Evolutionary conservation across 495 filamentous ascomycete species (phyloP).

Genomic region (Penicillium coffeae): DNA sequence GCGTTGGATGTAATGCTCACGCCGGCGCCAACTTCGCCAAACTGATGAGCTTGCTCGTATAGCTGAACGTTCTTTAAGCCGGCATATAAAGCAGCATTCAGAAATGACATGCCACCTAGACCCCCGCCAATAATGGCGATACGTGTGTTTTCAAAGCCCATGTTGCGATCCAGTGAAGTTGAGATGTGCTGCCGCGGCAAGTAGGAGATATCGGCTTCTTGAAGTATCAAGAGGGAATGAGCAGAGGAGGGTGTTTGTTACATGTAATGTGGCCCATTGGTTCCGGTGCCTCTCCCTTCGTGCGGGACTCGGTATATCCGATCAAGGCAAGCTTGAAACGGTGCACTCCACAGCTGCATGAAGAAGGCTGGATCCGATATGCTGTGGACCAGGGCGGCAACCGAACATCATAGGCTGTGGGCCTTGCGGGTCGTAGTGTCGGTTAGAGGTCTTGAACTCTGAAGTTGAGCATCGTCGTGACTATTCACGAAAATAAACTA

Average conservation of each 20-base stretch:
- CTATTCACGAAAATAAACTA: neutral
- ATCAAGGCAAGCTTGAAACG: neutral
- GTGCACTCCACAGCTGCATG: neutral
- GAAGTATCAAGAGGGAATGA: too few relatives aligned
- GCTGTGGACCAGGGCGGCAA: neutral
- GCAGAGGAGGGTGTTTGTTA: too few relatives aligned
- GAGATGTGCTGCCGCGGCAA: too few relatives aligned
- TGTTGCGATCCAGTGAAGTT: slow-evolving; percentile 10
- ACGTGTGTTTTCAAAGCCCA: slow-evolving; percentile 31
- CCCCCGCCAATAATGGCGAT: slow-evolving; percentile 58
- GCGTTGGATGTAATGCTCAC: slow-evolving; percentile 40
- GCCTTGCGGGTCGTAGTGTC: too few relatives aligned
- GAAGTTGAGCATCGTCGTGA: too few relatives aligned
- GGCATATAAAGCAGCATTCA: slow-evolving; percentile 44
- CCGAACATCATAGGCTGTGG: neutral
- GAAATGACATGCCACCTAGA: slow-evolving; percentile 48
- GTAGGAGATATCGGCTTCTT: too few relatives aligned
- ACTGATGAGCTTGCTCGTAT: slow-evolving; percentile 49
- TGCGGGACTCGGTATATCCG: neutral
- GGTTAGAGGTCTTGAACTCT: too few relatives aligned
- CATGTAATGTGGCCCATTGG: too few relatives aligned
- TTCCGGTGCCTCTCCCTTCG: neutral
- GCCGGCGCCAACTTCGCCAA: slow-evolving; percentile 57
- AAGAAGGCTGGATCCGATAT: neutral
- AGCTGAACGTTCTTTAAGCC: slow-evolving; percentile 46